Conservation (phyloP, 2,329 filamentous ascomycete species). For the Penicillium sp. region DNA sequence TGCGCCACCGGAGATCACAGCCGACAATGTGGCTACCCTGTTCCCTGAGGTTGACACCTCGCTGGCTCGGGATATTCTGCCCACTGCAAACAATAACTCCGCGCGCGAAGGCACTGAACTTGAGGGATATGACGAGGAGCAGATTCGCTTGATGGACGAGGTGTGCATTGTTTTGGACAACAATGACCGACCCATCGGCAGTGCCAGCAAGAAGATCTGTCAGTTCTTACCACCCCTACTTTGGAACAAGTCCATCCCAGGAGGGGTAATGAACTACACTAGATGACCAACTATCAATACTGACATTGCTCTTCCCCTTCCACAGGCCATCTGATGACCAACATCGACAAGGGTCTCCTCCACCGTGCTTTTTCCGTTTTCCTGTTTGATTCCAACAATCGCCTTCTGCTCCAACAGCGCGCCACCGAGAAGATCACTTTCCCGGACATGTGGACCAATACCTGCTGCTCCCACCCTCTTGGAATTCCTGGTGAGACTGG, state of each 20-base stretch:
- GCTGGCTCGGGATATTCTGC: slow-evolving; percentile 53
- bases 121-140: slow-evolving; percentile 92
- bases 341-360: slow-evolving; percentile 92
- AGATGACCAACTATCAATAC: slow-evolving; percentile 2
- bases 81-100: slow-evolving; percentile 40
- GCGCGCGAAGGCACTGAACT: slow-evolving; percentile 66
- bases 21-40: slow-evolving; percentile 79
- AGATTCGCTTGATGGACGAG: slow-evolving; percentile 98
- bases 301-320: slow-evolving; percentile 8
- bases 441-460: slow-evolving; percentile 99
- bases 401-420: slow-evolving; percentile 90
- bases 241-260: background rate
- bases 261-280: slow-evolving; percentile 11
- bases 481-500: slow-evolving; percentile 91
- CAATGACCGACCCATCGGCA: slow-evolving; percentile 89
- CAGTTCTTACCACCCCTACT: slow-evolving; percentile 39
- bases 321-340: slow-evolving; percentile 96
- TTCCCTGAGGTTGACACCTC: slow-evolving; percentile 78
- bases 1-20: slow-evolving; percentile 67
- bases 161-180: slow-evolving; percentile 96
- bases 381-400: slow-evolving; percentile 92
- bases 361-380: slow-evolving; percentile 98
- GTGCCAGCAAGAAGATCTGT: slow-evolving; percentile 98
- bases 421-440: slow-evolving; percentile 98
- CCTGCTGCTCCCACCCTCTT: slow-evolving; percentile 96